A percentile compares a stretch with the other conserved stretches of the same genome.
These are phyloP conservation scores for Chloranthus sessilifolius DNA, from an alignment of 164 flowering plant species.

Conservation along the genomic window DNA sequence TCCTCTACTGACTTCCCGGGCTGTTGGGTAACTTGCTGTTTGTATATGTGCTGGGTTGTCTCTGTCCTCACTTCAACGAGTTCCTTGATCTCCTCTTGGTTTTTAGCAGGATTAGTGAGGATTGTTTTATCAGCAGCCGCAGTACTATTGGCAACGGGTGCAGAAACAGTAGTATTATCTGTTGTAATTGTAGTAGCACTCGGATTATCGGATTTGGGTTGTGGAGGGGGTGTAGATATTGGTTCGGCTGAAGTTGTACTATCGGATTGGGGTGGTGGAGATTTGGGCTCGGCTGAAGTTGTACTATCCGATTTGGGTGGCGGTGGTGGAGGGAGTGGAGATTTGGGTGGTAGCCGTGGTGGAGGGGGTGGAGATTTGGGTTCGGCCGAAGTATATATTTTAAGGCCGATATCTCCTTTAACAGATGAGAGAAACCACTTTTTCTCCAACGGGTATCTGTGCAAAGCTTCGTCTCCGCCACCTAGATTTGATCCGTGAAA, in stretches of 20 bases:
- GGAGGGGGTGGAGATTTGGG: constrained; percentile 9
- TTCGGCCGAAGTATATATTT: constrained; percentile 19
- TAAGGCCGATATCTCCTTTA: constrained; percentile 29
- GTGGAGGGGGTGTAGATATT: background rate
- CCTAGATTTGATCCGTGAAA: constrained; percentile 24
- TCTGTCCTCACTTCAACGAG: constrained; percentile 13
- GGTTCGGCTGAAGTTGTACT: background rate
- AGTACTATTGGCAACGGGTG: background rate
- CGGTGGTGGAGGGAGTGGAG: constrained; percentile 1
- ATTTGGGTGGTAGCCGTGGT: constrained; percentile 5
- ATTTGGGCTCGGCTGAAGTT: background rate
- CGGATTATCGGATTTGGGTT: constrained; percentile 2
- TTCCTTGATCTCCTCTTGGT: constrained; percentile 7
- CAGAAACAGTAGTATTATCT: background rate
- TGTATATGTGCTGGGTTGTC: constrained; percentile 16
- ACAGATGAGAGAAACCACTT: constrained; percentile 26
- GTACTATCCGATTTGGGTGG: background rate
- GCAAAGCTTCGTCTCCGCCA: constrained; percentile 25
- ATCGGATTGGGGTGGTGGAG: background rate
- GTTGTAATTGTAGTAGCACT: constrained; percentile 5
- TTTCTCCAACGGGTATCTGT: constrained; percentile 23
- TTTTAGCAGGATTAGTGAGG: background rate
- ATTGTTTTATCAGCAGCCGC: background rate
- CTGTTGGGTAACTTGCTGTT: constrained; percentile 20
- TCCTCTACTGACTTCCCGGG: constrained; percentile 14